These are phyloP conservation scores for Scheffersomyces titani DNA, from an alignment of 1,139 yeast genomes.

Conservation along the genomic window DNA sequence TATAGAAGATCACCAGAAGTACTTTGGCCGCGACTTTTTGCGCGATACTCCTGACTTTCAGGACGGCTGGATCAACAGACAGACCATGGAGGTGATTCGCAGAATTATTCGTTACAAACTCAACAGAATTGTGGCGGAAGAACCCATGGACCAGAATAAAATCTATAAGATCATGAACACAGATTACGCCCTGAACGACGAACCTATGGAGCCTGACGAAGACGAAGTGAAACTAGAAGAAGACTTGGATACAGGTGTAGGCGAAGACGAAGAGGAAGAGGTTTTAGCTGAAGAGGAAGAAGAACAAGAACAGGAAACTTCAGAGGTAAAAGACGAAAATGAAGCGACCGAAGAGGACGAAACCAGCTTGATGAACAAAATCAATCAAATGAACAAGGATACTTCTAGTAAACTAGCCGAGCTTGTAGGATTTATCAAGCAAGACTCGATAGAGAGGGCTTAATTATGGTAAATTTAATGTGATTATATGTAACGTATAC, in stretches of 20 bases:
- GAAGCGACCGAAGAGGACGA: conserved; percentile 18
- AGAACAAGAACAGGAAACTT: conserved; percentile 10
- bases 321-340: conserved; percentile 14
- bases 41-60: conserved; percentile 42
- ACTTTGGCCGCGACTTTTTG: conserved; percentile 43
- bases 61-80: conserved; percentile 77
- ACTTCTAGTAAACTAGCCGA: conserved; percentile 38
- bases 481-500: conserved; percentile 4
- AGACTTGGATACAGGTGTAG: conserved; percentile 23
- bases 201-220: conserved; percentile 10
- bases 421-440: conserved; percentile 51
- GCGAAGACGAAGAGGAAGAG: conserved; percentile 18
- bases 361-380: conserved; percentile 31
- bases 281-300: conserved; percentile 11
- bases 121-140: conserved; percentile 51
- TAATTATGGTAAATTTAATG: background rate
- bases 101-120: conserved; percentile 73
- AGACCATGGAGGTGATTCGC: conserved; percentile 65
- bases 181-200: conserved; percentile 34
- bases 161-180: conserved; percentile 47
- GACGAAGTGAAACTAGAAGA: conserved; percentile 21
- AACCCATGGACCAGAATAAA: conserved; percentile 37
- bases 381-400: conserved; percentile 33
- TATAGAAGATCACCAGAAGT: conserved; percentile 35
- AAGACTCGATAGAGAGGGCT: conserved; percentile 23